These are phyloP conservation scores for Collybia sp. DNA, from an alignment of 768 basidiomycete species.

Conservation along the genomic window DNA sequence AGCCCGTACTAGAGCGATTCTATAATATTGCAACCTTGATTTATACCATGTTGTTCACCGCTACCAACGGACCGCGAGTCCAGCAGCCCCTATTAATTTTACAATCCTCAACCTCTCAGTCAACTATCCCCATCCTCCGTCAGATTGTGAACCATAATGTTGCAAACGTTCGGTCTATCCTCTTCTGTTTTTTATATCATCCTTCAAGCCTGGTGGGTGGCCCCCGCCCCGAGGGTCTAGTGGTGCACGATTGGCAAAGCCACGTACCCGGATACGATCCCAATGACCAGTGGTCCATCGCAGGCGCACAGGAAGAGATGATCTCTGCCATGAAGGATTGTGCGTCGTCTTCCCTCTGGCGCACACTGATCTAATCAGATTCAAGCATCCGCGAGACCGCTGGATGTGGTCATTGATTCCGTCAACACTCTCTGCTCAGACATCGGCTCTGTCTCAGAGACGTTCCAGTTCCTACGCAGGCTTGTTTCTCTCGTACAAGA, in stretches of 20 bases:
- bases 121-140: slow-evolving; percentile 50
- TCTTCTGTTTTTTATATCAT: slow-evolving; percentile 60
- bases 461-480: slow-evolving; percentile 46
- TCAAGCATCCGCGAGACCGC: slow-evolving; percentile 37
- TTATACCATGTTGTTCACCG: neutral
- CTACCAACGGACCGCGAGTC: slow-evolving; percentile 10
- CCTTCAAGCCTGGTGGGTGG: slow-evolving; percentile 33
- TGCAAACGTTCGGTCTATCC: slow-evolving; percentile 20
- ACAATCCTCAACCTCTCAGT: slow-evolving; percentile 58
- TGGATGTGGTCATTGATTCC: slow-evolving; percentile 70
- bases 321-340: slow-evolving; percentile 37
- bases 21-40: slow-evolving; percentile 2
- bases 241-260: slow-evolving; percentile 45
- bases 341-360: slow-evolving; percentile 11
- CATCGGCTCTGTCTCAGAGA: slow-evolving; percentile 45
- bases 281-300: slow-evolving; percentile 15
- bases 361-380: slow-evolving; percentile 10
- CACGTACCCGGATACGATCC: slow-evolving; percentile 49
- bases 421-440: slow-evolving; percentile 62
- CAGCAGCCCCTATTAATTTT: slow-evolving; percentile 46
- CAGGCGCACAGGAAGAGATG: slow-evolving; percentile 31
- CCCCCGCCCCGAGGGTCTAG: slow-evolving; percentile 21
- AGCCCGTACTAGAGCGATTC: slow-evolving; percentile 1
- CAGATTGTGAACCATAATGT: slow-evolving; percentile 29
- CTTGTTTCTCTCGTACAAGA: slow-evolving; percentile 39